Base-by-base conservation (phyloP, 164 flowering plant genomes). In the Platanus orientalis region DNA sequence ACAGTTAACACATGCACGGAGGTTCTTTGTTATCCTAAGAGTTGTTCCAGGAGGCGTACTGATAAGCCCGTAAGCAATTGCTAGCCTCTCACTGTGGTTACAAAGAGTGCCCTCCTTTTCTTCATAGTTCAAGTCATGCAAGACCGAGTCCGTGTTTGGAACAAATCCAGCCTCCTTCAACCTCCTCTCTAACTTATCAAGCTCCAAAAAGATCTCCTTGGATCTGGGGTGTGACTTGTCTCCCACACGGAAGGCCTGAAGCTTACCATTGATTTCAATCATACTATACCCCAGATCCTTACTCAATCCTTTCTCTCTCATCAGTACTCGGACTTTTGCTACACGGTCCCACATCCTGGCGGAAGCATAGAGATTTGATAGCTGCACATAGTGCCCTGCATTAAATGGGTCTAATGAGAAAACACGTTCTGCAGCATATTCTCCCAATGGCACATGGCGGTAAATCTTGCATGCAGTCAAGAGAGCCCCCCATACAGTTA, bases 321-420 rank as follows among this genome's bases (percentile, higher is more conserved):
- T 75, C 56, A 68, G n/a, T 10, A 62, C 56, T 45, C 73, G 56
- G 25, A 71, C 68, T 61, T 59, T 75, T 23, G 70, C 42, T 29
- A 75, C 73, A 36, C 62, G 52, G 10, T 58, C 56, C 78, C 75
- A 75, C 64, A 55, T 53, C 14, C 78, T 69, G 45, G 63, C 73
- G 17, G 72, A 71, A 57, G 78, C 78, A 65, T 75, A 75, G 20
- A 75, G 72, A 58, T 75, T 75, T 39, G 78, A 71, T n/a, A 75
- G 68, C 63, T 75, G 75, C 57, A 75, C 73, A 62, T 71, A 75
- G 59, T 75, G 75, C 48, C 78, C 75, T 23, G 75, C 78, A 64
- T 75, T 75, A 23, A 54, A 32, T 44, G 73, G 78, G 54, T 75
- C 78, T 6, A 75, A 36, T 6, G 70, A 39, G 30, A 71, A 71